Evolutionary conservation across 1,284 basidiomycete species (phyloP), one percentile per base, ranked within the genome.

Genomic region (Entoloma clypeatum): DNA sequence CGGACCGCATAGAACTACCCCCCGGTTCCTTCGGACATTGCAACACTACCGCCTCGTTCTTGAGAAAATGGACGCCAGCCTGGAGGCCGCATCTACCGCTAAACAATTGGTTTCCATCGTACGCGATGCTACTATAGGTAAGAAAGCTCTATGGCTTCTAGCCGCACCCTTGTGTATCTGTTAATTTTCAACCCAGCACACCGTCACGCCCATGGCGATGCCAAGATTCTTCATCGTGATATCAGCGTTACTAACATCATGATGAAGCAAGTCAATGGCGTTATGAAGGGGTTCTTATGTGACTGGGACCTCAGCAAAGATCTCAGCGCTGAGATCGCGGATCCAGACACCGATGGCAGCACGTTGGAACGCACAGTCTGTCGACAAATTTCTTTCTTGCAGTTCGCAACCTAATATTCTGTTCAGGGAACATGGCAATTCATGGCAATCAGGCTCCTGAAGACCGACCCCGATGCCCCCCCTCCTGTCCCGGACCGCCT

Each of bases 301-400:
- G 48, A 50, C 19, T 47, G 45, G 48, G 49, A 50, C 23, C 36
- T 48, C 22, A 42, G 18, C 11, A 33, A 39, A 23, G 23, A 44
- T 37, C 21, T 36, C 17, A 18, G 14, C 19, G 16, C 14, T 13
- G 5, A 25, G 17, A 13, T 7, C 7, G 19, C 18, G 22, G 39
- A 25, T 7, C 39, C 26, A 19, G 16, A 8, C n/a, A n/a, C n/a
- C n/a, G n/a, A n/a, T n/a, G n/a, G n/a, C n/a, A n/a, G n/a, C n/a
- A n/a, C n/a, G n/a, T n/a, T n/a, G 11, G 33, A 36, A 27, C 39
- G 30, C 5, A 41, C 13, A 14, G 43, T 45, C 18, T 17, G 32
- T 14, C 6, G 11, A 7, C 23, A 22, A 13, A 5, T 7, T n/a
- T 7, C 23, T 27, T 14, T 10, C 14, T 13, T 19, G 22, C 24